phyloP scores from a whole-genome alignment of 2,329 filamentous ascomycete species.

The Aureobasidium lini region DNA sequence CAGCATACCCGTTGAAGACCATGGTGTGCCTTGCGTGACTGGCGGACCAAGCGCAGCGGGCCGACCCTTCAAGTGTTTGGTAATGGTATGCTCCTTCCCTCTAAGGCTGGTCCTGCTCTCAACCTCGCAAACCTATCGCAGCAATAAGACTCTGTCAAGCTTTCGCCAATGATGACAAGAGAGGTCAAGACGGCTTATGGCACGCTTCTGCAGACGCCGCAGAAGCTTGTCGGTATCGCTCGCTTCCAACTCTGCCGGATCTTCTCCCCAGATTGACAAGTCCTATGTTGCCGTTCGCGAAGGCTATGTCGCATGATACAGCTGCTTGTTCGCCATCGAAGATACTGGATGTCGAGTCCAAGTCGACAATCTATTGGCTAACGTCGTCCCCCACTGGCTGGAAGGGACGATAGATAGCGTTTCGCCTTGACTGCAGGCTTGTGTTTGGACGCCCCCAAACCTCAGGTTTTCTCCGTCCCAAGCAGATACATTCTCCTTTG shows the following conservation, averaged over 20 bases:
- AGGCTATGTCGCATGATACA: no score
- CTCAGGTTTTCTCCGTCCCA: not conserved
- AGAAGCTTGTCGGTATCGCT: not conserved
- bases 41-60: not conserved
- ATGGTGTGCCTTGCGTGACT: not conserved
- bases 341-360: not conserved
- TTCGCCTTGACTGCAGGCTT: not conserved
- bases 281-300: not conserved
- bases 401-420: not conserved
- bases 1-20: no score
- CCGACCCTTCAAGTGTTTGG: not conserved
- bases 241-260: not conserved
- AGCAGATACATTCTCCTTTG: not conserved
- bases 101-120: not conserved
- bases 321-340: not conserved
- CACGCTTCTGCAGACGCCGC: not conserved
- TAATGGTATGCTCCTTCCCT: not conserved
- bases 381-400: no score
- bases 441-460: not conserved
- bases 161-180: not conserved
- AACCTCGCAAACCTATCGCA: not conserved
- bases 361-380: no score
- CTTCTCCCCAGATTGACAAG: not conserved
- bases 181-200: not conserved
- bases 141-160: not conserved